A percentile compares a stretch with the other conserved stretches of the same genome.
Evolutionary conservation across 768 basidiomycete species (phyloP).

Genomic region (Strobilomyces confusus): DNA sequence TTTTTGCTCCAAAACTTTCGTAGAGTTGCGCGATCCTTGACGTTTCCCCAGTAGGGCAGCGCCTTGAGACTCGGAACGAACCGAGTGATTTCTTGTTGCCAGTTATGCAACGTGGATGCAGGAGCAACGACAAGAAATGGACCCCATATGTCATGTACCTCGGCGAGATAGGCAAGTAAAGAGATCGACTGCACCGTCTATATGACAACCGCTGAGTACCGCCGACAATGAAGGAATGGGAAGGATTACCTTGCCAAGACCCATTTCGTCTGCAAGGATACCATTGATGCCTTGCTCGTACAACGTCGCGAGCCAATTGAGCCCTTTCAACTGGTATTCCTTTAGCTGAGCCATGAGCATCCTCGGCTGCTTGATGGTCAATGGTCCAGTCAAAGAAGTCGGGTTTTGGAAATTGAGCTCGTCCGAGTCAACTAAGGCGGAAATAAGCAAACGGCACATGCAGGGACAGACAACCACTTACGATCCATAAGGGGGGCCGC

Average conservation of each 20-base stretch:
- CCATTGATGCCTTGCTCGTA: conserved; percentile 99
- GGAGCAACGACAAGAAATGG: conserved; percentile 98
- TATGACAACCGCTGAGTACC: neutral
- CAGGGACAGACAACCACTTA: conserved; percentile 35
- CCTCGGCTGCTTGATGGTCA: conserved; percentile 87
- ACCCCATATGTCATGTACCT: conserved; percentile 98
- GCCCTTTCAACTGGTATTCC: conserved; percentile 96
- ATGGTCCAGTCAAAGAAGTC: conserved; percentile 76
- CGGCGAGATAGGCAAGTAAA: conserved; percentile 90
- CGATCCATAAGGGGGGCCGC: conserved; percentile 63
- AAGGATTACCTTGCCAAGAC: conserved; percentile 71
- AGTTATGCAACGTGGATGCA: conserved; percentile 95
- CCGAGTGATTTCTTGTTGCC: conserved; percentile 97
- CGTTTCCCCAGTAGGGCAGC: conserved; percentile 96
- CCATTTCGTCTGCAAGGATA: conserved; percentile 99
- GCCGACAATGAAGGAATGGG: conserved; percentile 7
- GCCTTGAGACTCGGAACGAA: conserved; percentile 94
- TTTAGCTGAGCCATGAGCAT: conserved; percentile 97
- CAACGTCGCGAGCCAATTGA: conserved; percentile 96
- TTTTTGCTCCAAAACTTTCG: conserved; percentile 99
- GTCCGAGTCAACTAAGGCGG: conserved; percentile 76
- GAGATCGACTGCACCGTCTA: conserved; percentile 98
- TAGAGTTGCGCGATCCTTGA: conserved; percentile 90
- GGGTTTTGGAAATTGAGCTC: conserved; percentile 99
- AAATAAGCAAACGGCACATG: conserved; percentile 2